These are phyloP conservation scores for Penicillium expansum DNA, from an alignment of 2,329 filamentous ascomycete genomes.

Conservation along the genomic window DNA sequence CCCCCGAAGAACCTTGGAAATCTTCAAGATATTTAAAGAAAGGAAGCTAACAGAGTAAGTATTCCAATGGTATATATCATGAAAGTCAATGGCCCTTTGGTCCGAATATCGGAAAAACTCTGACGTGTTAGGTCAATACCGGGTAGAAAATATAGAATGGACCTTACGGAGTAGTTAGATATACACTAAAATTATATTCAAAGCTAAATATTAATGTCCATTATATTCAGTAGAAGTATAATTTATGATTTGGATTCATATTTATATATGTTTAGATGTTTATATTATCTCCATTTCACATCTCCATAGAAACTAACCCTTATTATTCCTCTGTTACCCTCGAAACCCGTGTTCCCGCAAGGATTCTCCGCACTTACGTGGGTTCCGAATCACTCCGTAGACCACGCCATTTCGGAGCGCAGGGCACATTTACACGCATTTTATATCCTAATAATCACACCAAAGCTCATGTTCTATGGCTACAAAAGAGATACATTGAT, in stretches of 20 bases:
- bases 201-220: not conserved
- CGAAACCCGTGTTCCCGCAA: constrained; percentile 10
- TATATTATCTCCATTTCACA: not conserved
- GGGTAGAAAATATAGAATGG: not conserved
- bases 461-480: constrained; percentile 30
- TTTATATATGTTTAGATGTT: no score
- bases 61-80: not conserved
- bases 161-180: not conserved
- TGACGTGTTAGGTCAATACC: constrained; percentile 21
- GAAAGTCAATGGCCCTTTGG: constrained; percentile 7
- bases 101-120: constrained; percentile 23
- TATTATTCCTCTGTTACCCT: not conserved
- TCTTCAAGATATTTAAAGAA: not conserved
- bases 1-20: not conserved
- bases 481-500: constrained; percentile 46
- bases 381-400: constrained; percentile 28
- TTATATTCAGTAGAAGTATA: not conserved
- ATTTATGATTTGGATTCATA: not conserved
- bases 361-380: constrained; percentile 27
- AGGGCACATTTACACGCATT: not conserved
- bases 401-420: constrained; percentile 9
- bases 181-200: not conserved
- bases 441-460: not conserved
- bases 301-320: not conserved
- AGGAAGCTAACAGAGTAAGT: not conserved